Base-by-base conservation (phyloP, 1,284 basidiomycete species). In the Microbotryum silenes-acaulis region DNA sequence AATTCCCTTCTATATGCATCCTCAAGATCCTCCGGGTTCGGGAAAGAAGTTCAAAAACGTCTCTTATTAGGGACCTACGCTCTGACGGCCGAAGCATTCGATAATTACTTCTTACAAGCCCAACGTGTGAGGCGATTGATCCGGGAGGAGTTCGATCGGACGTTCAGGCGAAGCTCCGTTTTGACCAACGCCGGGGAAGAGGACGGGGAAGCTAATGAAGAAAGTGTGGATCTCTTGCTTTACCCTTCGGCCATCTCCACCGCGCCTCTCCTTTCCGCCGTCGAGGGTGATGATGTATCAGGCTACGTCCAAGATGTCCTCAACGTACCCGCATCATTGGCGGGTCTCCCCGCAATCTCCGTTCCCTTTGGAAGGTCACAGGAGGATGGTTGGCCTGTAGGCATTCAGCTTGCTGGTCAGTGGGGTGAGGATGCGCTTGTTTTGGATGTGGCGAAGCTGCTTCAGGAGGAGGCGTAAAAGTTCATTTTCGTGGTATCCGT, bases 21-120 rank as follows among this genome's bases (percentile, higher is more conserved):
- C 4, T 73, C 74, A 1, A 66, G 86, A 18, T 80, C 84, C 4
- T 77, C 74, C 57, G 85, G 71, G 10, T 94, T 97, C 67, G 94
- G 94, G 1, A 71, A 74, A 2, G 94, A 98, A 74, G 93, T 93
- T 2, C 82, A 85, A 75, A 87, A 87, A 71, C 84, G 94, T 1
- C 85, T 98, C 20, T 73, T 97, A n/a, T 79, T 97, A 1, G 94
- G 94, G 0, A 91, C 91, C 0, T 91, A 94, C 73, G 89, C 92
- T 2, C 78, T 98, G 21, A 88, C 88, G 0, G 91, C 92, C 20
- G 90, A 91, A 66, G 91, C 91, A 18, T 96, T 93, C 74, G 88
- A 97, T 77, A 97, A 96, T 73, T 97, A 94, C 75, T 97, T 92
- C 74, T 80, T 97, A 4, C 89, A 94, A 77, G 92, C 96, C 0